Base-by-base conservation (phyloP, 1,284 basidiomycete species). In the Fomitopsis pinicola region DNA sequence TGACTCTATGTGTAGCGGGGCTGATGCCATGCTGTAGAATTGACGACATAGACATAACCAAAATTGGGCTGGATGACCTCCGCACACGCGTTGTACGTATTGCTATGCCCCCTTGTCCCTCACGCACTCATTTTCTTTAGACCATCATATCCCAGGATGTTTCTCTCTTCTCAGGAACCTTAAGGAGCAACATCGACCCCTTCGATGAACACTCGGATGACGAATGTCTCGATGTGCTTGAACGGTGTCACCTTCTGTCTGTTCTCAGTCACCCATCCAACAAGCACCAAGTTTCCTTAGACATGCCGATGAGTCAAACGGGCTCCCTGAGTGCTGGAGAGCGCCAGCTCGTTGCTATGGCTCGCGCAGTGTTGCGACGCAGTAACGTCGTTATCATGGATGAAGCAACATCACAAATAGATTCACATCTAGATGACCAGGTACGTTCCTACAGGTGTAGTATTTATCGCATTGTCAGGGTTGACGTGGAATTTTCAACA, bases 321-420 rank as follows among this genome's bases (percentile, higher is more conserved):
- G 86, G 88, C 64, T 82, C 91, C 67, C 75, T 92, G 73, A 82
- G 90, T 58, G 89, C 89, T 33, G 92, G 94, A 35, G 91, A 95
- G 71, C 80, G 90, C 44, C 93, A 95, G 69, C 80, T 96, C 1
- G 78, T 95, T 5, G 90, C 91, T 0, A 75, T 92, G 59, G 85
- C 88, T 7, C 81, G 88, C 30, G 88, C 92, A 0, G 83, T 95
- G 28, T 75, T 97, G 14, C 80, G 92, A 57, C 78, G 85, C 42
- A 91, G 89, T 14, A 88, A 88, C 58, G 83, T 95, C 57, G 87
- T 95, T 57, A 90, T 95, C 63, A 85, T 95, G 81, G 94, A 95
- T 69, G 93, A 95, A 72, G 91, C 80, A 7, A 93, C 90, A 0
- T 89, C 89, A 3, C 87, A 89, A 62, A 88, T 93, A 53, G 91